Evolutionary conservation across 192 early-diverging fungal species (phyloP), one percentile per base, ranked within the genome.

Genomic region (Phlyctochytrium planicorne): DNA sequence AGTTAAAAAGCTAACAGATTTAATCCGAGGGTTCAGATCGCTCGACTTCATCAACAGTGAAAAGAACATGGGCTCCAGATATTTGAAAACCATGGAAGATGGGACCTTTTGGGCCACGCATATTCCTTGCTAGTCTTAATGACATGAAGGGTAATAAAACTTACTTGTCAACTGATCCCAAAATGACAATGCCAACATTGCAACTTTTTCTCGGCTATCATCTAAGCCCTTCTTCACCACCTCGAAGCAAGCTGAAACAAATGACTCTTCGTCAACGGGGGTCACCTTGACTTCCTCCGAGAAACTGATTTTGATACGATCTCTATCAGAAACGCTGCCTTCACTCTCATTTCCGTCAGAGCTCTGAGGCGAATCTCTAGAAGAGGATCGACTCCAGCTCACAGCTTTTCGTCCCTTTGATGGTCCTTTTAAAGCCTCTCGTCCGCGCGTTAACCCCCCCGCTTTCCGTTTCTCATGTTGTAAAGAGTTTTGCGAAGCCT

Each of bases 1-100:
- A 0, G 0, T 0, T 12, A 35, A 16, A 27, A 72, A 59, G 33
- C 23, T 3, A 71, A 71, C 53, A 20, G 31, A 3, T 34, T 76
- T 79, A 14, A 88, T 69, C 4, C 87, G 78, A 4, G 82, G 65
- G 53, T 88, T 89, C 61, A 82, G 68, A 70, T 90, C 87, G 0
- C 77, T 74, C 17, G 79, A 67, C 59, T 85, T 84, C n/a, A 62
- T 40, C 32, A 90, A 71, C 24, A 90, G 71, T 4, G 69, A 52
- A 23, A 83, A 67, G 47, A 84, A 65, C 10, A 82, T 69, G 1
- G 59, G 64, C 17, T 90, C 84, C 65, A 87, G 59, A 27, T 78
- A 71, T 40, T 69, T 74, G 53, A 75, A 85, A 0, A 76, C 73
- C 4, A 81, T 52, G 1, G 71, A 53, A 20, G 60, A 71, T 31